Conservation (phyloP, 352 stramenopile species). For the Phytophthora sojae region DNA sequence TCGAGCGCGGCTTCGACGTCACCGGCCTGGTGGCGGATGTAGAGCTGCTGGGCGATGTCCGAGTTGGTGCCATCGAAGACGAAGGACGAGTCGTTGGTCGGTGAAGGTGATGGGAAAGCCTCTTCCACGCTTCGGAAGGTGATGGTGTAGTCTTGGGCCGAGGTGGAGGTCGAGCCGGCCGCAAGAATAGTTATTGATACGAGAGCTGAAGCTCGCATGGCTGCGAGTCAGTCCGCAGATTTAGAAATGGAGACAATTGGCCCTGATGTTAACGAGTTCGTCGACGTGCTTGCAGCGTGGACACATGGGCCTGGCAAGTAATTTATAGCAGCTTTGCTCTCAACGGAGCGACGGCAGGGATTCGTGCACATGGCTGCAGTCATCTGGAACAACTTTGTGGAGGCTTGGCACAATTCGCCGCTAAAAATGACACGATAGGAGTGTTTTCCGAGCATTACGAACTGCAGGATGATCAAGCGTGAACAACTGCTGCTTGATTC, state of each 20-base stretch:
- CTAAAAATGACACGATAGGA: not conserved
- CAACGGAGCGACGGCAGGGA: not conserved
- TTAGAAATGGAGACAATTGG: slow-evolving; percentile 5
- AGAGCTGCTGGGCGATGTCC: slow-evolving; percentile 46
- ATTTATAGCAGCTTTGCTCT: not conserved
- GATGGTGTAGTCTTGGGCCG: slow-evolving; percentile 25
- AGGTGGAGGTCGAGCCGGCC: not conserved
- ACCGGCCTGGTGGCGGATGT: slow-evolving; percentile 30
- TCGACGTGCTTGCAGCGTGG: not conserved
- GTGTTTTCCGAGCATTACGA: not conserved
- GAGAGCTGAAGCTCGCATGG: slow-evolving; percentile 15
- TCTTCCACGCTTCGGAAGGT: slow-evolving; percentile 30
- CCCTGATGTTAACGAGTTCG: not conserved
- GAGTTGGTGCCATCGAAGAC: slow-evolving; percentile 47
- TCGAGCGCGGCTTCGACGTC: slow-evolving; percentile 9
- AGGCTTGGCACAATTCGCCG: not conserved
- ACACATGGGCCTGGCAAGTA: not conserved
- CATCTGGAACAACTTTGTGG: not conserved
- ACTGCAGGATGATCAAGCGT: not conserved
- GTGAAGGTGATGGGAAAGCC: slow-evolving; percentile 6
- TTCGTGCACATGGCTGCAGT: not conserved
- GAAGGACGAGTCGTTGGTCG: slow-evolving; percentile 22
- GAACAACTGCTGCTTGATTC: not conserved
- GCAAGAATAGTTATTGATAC: slow-evolving; percentile 3
- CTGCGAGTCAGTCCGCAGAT: slow-evolving; percentile 15